Percentiles rank a stretch among this genome's conserved stretches.
phyloP scores from a whole-genome alignment of 306 rosid genomes.

The Malus sylvestris region DNA sequence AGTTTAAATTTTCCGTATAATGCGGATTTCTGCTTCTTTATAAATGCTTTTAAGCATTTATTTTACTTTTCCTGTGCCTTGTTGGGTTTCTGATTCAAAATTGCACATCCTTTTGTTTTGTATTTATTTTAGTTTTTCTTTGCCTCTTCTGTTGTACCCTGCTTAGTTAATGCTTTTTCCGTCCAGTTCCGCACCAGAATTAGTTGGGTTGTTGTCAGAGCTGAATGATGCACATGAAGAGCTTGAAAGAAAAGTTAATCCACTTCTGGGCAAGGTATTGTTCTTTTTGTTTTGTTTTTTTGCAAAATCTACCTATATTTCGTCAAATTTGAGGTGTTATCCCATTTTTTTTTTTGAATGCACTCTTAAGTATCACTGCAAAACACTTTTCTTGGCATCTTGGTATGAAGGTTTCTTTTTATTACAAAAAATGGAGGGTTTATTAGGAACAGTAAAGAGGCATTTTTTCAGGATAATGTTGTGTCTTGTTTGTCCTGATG shows the following conservation, averaged over 20 bases:
- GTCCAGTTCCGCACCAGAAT: conserved; percentile 81
- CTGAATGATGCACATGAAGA: conserved; percentile 60
- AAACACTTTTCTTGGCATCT: neutral
- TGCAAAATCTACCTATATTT: neutral
- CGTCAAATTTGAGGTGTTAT: neutral
- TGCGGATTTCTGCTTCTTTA: neutral
- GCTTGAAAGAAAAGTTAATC: conserved; percentile 62
- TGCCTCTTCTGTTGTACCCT: neutral
- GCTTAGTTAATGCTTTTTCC: conserved; percentile 12
- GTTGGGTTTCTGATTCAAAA: neutral
- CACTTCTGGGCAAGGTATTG: conserved; percentile 62
- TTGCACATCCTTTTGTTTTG: neutral
- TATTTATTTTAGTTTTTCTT: neutral
- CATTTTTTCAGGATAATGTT: too few species aligned
- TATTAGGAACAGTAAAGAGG: neutral
- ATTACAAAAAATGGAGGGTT: neutral
- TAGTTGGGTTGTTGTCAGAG: conserved; percentile 73
- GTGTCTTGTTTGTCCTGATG: neutral
- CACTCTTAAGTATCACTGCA: neutral
- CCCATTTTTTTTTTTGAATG: conserved; percentile 21
- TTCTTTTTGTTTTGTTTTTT: neutral
- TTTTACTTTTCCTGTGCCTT: neutral
- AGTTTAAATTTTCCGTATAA: neutral
- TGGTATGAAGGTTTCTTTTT: neutral
- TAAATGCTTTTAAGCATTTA: neutral